Evolutionary conservation across 441 rosid genomes (phyloP).

Genomic region (Adansonia grandidieri): DNA sequence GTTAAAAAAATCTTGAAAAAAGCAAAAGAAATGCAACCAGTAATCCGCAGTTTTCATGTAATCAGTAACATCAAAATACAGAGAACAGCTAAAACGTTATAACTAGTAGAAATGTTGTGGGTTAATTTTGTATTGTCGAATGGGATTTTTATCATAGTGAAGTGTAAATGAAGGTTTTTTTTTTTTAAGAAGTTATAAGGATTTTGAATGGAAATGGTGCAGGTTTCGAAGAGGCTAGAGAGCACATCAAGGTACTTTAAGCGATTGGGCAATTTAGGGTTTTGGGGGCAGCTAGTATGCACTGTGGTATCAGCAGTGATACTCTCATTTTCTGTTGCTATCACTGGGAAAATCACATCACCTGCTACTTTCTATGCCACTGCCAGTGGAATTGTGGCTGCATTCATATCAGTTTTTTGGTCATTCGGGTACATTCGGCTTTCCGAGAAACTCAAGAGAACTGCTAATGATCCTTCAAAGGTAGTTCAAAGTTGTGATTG

Average conservation of each 20-base stretch:
- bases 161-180: neutral
- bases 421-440: conserved; percentile 92
- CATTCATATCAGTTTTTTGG: conserved; percentile 88
- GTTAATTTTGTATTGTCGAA: neutral
- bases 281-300: conserved; percentile 95
- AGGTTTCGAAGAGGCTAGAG: conserved; percentile 95
- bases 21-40: neutral
- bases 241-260: conserved; percentile 85
- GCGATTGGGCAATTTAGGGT: conserved; percentile 89
- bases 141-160: neutral
- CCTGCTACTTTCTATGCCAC: conserved; percentile 91
- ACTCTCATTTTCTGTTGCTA: conserved; percentile 75
- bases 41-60: neutral
- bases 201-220: conserved; percentile 21
- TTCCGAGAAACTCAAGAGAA: conserved; percentile 77
- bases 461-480: conserved; percentile 87
- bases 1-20: neutral
- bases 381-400: conserved; percentile 82
- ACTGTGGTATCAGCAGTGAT: conserved; percentile 86
- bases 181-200: neutral
- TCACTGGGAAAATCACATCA: conserved; percentile 78
- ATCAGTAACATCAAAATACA: neutral
- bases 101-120: neutral
- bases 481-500: conserved; percentile 37
- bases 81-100: neutral